These are phyloP conservation scores for Auriculariales sp. DNA, from an alignment of 768 basidiomycete genomes.

Conservation along the genomic window DNA sequence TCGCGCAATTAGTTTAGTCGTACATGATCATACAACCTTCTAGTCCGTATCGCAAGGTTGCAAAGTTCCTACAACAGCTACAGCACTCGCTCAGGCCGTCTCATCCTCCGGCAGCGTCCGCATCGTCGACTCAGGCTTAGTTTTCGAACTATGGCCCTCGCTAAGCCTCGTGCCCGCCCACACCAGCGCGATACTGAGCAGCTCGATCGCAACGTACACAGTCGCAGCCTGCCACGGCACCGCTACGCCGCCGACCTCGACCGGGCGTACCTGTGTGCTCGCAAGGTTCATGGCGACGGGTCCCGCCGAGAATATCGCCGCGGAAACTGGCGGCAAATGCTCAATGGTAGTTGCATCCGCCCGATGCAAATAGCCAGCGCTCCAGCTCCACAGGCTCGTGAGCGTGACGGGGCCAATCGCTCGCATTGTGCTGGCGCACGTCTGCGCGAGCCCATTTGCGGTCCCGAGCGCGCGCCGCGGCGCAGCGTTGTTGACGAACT, in stretches of 20 bases:
- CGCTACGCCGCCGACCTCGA: background rate
- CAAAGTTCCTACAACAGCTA: too few species aligned
- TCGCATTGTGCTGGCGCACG: slow-evolving; percentile 23
- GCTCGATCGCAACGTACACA: background rate
- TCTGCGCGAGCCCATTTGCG: slow-evolving; percentile 7
- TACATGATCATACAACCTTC: too few species aligned
- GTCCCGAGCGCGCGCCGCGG: slow-evolving; percentile 4
- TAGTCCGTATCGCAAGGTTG: too few species aligned
- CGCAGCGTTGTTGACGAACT: slow-evolving; percentile 4
- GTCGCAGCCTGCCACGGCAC: background rate
- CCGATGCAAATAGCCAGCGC: background rate
- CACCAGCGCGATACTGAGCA: background rate
- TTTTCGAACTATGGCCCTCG: too few species aligned
- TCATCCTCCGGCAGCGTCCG: too few species aligned
- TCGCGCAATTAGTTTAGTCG: too few species aligned
- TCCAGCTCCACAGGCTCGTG: slow-evolving; percentile 2
- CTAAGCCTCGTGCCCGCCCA: background rate
- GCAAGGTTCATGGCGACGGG: too few species aligned
- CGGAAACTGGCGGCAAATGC: too few species aligned
- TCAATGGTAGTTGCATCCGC: background rate
- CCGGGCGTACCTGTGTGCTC: too few species aligned
- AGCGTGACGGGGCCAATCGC: slow-evolving; percentile 14
- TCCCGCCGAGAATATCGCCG: too few species aligned
- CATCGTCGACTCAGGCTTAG: too few species aligned
- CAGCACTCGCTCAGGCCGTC: too few species aligned